Evolutionary conservation across 257 asterid genomes (phyloP).

Genomic region (Primulina tabacum): DNA sequence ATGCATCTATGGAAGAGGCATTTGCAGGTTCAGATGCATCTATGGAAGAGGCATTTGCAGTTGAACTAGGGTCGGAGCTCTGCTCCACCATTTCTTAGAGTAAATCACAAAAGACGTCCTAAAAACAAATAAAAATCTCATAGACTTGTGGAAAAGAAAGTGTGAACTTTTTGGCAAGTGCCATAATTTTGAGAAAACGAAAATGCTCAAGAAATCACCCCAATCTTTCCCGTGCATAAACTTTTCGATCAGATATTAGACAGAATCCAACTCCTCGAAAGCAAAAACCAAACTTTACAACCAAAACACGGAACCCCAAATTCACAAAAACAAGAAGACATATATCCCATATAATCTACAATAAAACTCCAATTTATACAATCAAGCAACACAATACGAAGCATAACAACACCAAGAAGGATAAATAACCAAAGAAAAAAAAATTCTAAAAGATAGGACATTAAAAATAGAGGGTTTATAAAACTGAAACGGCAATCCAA

Average conservation of each 20-base stretch:
- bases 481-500: background rate
- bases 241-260: too few species aligned
- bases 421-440: background rate
- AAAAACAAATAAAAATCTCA: background rate
- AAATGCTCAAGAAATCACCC: background rate
- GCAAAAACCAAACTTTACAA: background rate
- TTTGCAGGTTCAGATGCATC: conserved; percentile 21
- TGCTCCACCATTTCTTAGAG: conserved; percentile 27
- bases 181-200: background rate
- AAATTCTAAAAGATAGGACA: too few species aligned
- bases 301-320: conserved; percentile 1
- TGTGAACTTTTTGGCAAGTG: background rate
- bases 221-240: too few species aligned
- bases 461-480: too few species aligned
- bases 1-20: conserved; percentile 13
- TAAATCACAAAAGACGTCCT: conserved; percentile 1
- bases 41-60: background rate
- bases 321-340: background rate
- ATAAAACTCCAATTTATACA: background rate
- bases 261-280: background rate
- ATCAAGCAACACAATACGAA: background rate
- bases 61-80: conserved; percentile 26
- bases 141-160: background rate
- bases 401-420: conserved; percentile 18
- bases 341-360: conserved; percentile 10